A percentile compares a stretch with the other conserved stretches of the same genome.
Evolutionary conservation across 345 rosid genomes (phyloP).

Genomic region (Streptanthus diversifolius): DNA sequence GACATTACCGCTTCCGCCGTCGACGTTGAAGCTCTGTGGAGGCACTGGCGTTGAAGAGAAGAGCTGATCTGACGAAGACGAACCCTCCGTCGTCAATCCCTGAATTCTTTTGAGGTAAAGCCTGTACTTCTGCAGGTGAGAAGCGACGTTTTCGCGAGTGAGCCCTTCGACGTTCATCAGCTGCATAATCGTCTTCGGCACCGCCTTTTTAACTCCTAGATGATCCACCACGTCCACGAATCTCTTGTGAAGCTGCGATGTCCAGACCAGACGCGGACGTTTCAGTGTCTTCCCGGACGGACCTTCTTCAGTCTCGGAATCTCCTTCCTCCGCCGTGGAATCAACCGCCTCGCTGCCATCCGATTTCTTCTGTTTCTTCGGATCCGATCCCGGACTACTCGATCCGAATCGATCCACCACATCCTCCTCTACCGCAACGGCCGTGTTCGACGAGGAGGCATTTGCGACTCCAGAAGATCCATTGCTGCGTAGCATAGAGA

Average conservation of each 20-base stretch:
- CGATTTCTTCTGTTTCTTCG: slow-evolving; percentile 36
- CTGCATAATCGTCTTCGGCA: slow-evolving; percentile 96
- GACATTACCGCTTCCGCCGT: slow-evolving; percentile 31
- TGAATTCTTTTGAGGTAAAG: slow-evolving; percentile 80
- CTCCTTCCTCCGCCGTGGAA: slow-evolving; percentile 55
- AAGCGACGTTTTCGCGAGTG: slow-evolving; percentile 92
- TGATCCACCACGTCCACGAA: slow-evolving; percentile 83
- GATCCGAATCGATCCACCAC: slow-evolving; percentile 32
- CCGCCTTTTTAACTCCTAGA: slow-evolving; percentile 77
- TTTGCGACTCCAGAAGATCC: background rate
- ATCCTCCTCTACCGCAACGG: slow-evolving; percentile 18
- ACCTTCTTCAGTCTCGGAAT: slow-evolving; percentile 62
- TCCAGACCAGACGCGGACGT: slow-evolving; percentile 83
- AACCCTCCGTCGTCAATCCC: slow-evolving; percentile 50
- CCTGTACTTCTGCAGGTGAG: slow-evolving; percentile 84
- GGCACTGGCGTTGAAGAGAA: slow-evolving; percentile 62
- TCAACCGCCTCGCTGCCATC: slow-evolving; percentile 19
- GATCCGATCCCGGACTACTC: slow-evolving; percentile 45
- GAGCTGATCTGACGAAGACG: slow-evolving; percentile 59
- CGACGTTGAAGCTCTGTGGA: slow-evolving; percentile 56
- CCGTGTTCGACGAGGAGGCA: slow-evolving; percentile 35
- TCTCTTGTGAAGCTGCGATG: slow-evolving; percentile 85
- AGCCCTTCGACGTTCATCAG: slow-evolving; percentile 89
- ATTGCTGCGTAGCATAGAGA: slow-evolving; percentile 40
- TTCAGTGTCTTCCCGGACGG: slow-evolving; percentile 54